Conservation (phyloP, 2,329 filamentous ascomycete species). For the Aureobasidium subglaciale region DNA sequence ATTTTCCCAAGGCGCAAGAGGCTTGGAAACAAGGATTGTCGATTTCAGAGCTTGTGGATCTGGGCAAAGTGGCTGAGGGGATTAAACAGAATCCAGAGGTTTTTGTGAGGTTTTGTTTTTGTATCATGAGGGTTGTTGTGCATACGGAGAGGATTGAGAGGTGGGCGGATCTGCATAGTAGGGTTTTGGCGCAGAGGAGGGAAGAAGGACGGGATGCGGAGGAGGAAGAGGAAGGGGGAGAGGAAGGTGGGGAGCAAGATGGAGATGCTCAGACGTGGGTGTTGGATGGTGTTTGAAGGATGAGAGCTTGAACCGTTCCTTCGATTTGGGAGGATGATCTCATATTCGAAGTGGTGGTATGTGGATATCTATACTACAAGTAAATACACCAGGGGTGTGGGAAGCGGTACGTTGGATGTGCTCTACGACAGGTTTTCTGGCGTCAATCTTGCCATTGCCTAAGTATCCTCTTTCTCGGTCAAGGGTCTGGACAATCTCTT, state of each 20-base stretch:
- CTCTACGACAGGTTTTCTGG: slow-evolving; percentile 25
- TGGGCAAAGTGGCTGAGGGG: background rate
- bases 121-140: background rate
- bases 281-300: too few species aligned
- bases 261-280: background rate
- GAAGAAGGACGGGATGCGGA: background rate
- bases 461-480: slow-evolving; percentile 14
- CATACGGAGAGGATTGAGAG: background rate
- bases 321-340: background rate
- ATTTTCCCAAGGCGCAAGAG: background rate
- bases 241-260: background rate
- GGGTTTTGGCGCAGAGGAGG: background rate
- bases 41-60: background rate
- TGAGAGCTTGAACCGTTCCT: too few species aligned
- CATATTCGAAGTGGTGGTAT: slow-evolving; percentile 4
- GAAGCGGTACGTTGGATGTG: slow-evolving; percentile 50
- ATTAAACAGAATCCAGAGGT: background rate
- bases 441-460: background rate
- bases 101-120: background rate
- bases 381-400: slow-evolving; percentile 55
- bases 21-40: background rate
- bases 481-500: slow-evolving; percentile 19
- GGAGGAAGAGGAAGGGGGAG: background rate
- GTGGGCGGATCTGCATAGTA: background rate
- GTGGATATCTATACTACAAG: slow-evolving; percentile 53